Conservation (phyloP, 73 alveolate genomes). For the Uronychia binucleata region DNA sequence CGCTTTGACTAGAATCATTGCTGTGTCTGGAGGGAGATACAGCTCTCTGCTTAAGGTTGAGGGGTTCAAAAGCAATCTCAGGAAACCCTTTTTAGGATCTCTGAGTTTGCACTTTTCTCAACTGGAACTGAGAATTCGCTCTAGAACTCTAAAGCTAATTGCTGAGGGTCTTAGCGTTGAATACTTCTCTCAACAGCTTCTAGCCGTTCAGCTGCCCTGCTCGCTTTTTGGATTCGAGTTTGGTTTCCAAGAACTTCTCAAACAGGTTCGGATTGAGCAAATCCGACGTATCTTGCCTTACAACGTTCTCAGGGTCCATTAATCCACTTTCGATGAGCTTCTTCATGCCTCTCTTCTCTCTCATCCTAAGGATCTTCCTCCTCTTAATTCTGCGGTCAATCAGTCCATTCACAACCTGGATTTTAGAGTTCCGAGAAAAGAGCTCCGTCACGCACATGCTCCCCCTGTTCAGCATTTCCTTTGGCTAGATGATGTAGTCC, state of each 20-base stretch:
- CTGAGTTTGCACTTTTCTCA: neutral
- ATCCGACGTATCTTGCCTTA: neutral
- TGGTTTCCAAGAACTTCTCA: neutral
- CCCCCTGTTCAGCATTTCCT: slow-evolving; percentile 48
- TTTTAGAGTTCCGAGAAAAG: slow-evolving; percentile 25
- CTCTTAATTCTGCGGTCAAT: neutral
- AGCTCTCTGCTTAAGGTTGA: no score
- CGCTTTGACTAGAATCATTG: no score
- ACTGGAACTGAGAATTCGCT: neutral
- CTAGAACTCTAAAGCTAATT: no score
- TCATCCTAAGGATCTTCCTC: neutral
- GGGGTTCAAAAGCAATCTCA: neutral
- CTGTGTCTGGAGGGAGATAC: no score
- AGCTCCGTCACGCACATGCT: slow-evolving; percentile 50
- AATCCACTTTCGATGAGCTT: neutral
- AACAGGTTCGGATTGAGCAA: neutral
- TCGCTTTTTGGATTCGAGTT: neutral
- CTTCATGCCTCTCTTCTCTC: neutral
- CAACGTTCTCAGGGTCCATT: neutral
- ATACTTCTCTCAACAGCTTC: neutral
- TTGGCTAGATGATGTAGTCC: slow-evolving; percentile 43
- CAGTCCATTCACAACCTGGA: neutral
- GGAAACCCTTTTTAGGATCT: neutral
- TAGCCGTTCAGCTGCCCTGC: neutral
- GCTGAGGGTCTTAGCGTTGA: no score